Evolutionary conservation across 768 basidiomycete genomes (phyloP).

Genomic region (Tylopilus intermedius): DNA sequence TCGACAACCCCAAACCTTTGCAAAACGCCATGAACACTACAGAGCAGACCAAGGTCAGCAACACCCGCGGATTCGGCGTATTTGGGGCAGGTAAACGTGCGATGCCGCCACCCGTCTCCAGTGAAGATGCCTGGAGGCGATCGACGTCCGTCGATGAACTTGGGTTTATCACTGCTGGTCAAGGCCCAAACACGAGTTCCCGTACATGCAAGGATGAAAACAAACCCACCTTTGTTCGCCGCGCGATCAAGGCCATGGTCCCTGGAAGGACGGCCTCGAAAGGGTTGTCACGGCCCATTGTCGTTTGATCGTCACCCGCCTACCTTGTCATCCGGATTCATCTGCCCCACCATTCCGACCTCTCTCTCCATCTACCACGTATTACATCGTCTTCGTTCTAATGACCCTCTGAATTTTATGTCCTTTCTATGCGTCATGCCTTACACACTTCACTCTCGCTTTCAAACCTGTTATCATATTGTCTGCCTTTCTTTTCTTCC

Average conservation of each 20-base stretch:
- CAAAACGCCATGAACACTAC: slow-evolving; percentile 25
- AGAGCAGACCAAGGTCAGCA: slow-evolving; percentile 18
- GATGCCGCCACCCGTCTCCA: slow-evolving; percentile 73
- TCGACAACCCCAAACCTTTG: slow-evolving; percentile 49
- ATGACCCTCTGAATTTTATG: slow-evolving; percentile 12
- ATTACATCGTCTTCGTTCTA: slow-evolving; percentile 12
- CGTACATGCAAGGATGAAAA: slow-evolving; percentile 42
- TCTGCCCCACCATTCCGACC: background rate
- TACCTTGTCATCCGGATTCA: background rate
- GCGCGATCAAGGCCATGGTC: slow-evolving; percentile 74
- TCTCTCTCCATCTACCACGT: background rate
- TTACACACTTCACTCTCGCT: slow-evolving; percentile 1
- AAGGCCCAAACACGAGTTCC: slow-evolving; percentile 18
- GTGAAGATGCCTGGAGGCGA: slow-evolving; percentile 47
- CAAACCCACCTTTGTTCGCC: slow-evolving; percentile 51
- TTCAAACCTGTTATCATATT: slow-evolving; percentile 27
- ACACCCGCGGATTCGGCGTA: slow-evolving; percentile 26
- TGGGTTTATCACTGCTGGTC: slow-evolving; percentile 45
- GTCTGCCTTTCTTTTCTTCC: background rate
- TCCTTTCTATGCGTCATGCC: slow-evolving; percentile 18
- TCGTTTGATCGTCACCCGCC: slow-evolving; percentile 14
- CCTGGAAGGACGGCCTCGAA: slow-evolving; percentile 55
- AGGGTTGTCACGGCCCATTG: slow-evolving; percentile 41
- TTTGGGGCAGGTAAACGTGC: slow-evolving; percentile 39
- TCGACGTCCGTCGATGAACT: slow-evolving; percentile 61